phyloP scores from a whole-genome alignment of 257 asterid species.

The Solanum chiquidenum region DNA sequence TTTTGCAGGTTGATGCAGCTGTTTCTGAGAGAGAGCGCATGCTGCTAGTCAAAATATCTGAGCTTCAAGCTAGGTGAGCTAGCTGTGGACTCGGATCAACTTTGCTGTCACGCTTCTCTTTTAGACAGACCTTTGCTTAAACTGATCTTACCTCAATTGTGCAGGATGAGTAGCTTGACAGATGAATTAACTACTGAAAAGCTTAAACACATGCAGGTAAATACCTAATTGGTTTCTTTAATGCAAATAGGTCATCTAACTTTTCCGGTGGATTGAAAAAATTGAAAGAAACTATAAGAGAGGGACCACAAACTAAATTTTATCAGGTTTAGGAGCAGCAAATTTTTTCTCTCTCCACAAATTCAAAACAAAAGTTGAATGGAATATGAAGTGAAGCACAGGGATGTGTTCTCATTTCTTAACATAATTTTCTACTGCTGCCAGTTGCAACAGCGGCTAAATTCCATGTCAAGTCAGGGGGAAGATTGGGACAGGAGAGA shows the following conservation, averaged over 20 bases:
- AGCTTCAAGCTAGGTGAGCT: constrained; percentile 81
- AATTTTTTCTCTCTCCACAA: background rate
- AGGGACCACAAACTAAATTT: background rate
- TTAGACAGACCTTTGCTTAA: background rate
- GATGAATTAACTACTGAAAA: constrained; percentile 76
- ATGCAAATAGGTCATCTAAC: background rate
- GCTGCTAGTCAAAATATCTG: constrained; percentile 61
- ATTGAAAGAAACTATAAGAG: background rate
- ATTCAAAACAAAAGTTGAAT: background rate
- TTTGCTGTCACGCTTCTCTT: background rate
- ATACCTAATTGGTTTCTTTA: background rate
- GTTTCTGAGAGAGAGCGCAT: constrained; percentile 71
- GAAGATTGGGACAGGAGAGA: constrained; percentile 55
- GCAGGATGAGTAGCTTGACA: constrained; percentile 80
- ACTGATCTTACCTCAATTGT: background rate
- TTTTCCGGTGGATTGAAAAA: background rate
- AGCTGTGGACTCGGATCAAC: background rate
- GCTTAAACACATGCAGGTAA: constrained; percentile 62
- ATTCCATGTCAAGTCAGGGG: constrained; percentile 37
- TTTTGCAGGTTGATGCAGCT: constrained; percentile 47
- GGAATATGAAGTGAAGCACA: background rate
- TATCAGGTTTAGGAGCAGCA: background rate
- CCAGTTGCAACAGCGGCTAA: constrained; percentile 79
- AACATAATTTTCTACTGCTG: constrained; percentile 6
- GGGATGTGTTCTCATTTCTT: background rate